phyloP scores from a whole-genome alignment of 2,329 filamentous ascomycete genomes.

The Malbranchea cinnamomea region DNA sequence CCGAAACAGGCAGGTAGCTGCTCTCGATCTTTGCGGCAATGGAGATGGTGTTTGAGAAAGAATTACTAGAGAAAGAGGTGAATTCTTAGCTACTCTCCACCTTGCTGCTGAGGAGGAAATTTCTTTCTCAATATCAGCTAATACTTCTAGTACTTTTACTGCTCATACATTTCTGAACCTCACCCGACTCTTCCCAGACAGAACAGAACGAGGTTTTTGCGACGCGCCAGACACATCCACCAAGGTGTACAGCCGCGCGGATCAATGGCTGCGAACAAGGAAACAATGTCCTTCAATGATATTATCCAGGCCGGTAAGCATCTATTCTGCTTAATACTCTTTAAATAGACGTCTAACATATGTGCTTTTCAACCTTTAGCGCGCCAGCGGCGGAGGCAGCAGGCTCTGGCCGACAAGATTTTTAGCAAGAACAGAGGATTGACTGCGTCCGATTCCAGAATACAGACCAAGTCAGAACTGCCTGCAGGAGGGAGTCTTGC shows the following conservation, averaged over 20 bases:
- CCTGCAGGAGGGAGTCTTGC: constrained; percentile 36
- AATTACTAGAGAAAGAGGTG: background rate
- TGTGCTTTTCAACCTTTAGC: constrained; percentile 19
- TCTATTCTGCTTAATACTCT: constrained; percentile 3
- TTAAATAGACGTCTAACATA: constrained; percentile 7
- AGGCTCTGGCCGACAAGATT: constrained; percentile 43
- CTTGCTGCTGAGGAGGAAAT: too few species aligned
- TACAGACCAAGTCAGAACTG: constrained; percentile 22
- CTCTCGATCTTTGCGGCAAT: too few species aligned
- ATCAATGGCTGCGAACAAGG: constrained; percentile 16
- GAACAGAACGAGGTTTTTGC: too few species aligned
- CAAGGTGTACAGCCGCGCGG: background rate
- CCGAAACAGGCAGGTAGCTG: too few species aligned
- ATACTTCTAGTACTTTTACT: too few species aligned
- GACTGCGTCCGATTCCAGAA: constrained; percentile 28
- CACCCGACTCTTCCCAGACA: too few species aligned
- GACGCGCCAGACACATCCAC: too few species aligned
- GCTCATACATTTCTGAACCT: too few species aligned
- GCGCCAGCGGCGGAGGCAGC: constrained; percentile 40
- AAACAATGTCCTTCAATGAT: constrained; percentile 32
- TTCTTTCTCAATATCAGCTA: too few species aligned
- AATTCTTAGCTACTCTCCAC: background rate
- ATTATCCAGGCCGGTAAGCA: constrained; percentile 37
- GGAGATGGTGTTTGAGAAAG: background rate
- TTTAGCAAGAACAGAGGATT: constrained; percentile 39